Base-by-base conservation (phyloP, 176 grass and related monocot genomes). In the Zizania latifolia region DNA sequence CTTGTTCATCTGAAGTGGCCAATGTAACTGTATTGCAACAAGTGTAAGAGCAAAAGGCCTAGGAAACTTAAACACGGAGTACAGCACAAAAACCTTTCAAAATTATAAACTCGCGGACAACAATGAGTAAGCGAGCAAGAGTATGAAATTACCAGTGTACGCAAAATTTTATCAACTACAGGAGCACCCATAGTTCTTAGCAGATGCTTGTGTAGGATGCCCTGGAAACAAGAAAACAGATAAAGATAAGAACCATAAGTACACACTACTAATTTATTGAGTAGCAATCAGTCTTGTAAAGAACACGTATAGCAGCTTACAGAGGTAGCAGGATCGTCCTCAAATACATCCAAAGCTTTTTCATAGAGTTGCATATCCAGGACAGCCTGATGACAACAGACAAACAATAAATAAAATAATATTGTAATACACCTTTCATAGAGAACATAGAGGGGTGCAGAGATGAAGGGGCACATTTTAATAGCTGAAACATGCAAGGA, bases 311-410 rank as follows among this genome's bases (percentile, higher is more conserved):
- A 77, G 40, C 17, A 93, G 51, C 86, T 86, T 92, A 98, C 94
- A 45, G 90, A 98, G 75, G 86, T 92, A 44, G 86, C 45, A 62
- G 81, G 81, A 68, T 98, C 91, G 40, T 98, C 88, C 80, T 98
- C 91, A 79, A 93, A 98, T 45, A 92, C 81, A 81, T 98, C 91
- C 65, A 94, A 80, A 89, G 89, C 81, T 92, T 94, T 98, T 57
- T 92, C 94, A 76, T 98, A 91, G 37, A 98, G 82, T 71, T 98
- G 94, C 78, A 98, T 71, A 81, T 94, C 91, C 55, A 98, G 68
- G 75, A 94, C 92, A 72, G 81, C 91, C 94, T 98, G 86, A 67
- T 26, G 59, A 84, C 46, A 70, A 64, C 26, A 89, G 31, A 58
- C 15, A 86, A 75, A 75, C 5, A 71, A 37, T 71, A 72, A 14